Percentiles rank a stretch among this genome's conserved stretches.
Evolutionary conservation across 208 protist species (phyloP).

Genomic region (Trypanosoma grayi): DNA sequence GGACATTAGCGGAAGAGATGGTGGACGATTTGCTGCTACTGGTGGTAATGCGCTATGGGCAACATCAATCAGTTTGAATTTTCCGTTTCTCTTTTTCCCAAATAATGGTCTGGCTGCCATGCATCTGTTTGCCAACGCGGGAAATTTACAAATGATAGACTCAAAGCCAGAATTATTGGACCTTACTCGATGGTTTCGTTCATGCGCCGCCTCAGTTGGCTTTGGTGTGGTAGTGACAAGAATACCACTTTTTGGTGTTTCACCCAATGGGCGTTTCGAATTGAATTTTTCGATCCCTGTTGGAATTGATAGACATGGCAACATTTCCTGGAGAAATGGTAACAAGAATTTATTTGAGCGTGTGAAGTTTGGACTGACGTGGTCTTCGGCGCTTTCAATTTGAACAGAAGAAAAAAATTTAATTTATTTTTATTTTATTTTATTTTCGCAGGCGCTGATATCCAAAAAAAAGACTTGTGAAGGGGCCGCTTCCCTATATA

Average conservation of each 20-base stretch:
- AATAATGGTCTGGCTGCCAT: slow-evolving; percentile 79
- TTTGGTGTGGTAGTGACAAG: slow-evolving; percentile 76
- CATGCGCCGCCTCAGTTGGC: slow-evolving; percentile 71
- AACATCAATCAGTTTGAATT: slow-evolving; percentile 74
- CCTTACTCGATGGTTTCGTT: slow-evolving; percentile 46
- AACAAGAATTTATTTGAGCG: slow-evolving; percentile 66
- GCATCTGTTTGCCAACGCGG: slow-evolving; percentile 85
- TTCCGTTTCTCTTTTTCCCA: slow-evolving; percentile 76
- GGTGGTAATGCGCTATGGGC: slow-evolving; percentile 87
- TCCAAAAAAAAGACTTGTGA: background rate
- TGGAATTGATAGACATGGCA: slow-evolving; percentile 51
- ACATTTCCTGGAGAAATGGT: slow-evolving; percentile 53
- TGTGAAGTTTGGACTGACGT: slow-evolving; percentile 77
- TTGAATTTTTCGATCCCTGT: slow-evolving; percentile 75
- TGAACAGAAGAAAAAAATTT: slow-evolving; percentile 30
- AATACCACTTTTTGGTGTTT: slow-evolving; percentile 76
- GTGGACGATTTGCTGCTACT: slow-evolving; percentile 59
- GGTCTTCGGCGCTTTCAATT: slow-evolving; percentile 74
- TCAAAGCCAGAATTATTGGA: slow-evolving; percentile 41
- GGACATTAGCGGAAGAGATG: slow-evolving; percentile 28
- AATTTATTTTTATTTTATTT: slow-evolving; percentile 17
- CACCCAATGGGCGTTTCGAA: slow-evolving; percentile 78
- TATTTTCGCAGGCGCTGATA: background rate
- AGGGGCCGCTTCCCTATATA: background rate
- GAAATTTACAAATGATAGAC: slow-evolving; percentile 65